Conservation (phyloP, 23 red algal genomes). For the Gracilaria gracilis region DNA sequence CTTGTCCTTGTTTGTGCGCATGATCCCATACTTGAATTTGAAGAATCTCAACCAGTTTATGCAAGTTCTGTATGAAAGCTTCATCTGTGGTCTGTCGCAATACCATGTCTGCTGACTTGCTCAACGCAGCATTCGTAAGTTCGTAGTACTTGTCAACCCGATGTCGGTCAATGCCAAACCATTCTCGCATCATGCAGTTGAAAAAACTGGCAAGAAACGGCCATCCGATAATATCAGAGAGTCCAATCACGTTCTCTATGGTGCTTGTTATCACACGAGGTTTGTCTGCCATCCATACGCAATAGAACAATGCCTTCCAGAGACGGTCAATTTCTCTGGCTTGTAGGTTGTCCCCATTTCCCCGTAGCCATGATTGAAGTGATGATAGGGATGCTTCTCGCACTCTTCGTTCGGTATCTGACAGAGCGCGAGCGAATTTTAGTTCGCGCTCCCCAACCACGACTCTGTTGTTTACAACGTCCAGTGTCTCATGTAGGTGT, state of each 20-base stretch:
- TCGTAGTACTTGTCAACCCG: constrained; percentile 82
- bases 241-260: constrained; percentile 37
- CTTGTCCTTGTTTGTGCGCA: constrained; percentile 27
- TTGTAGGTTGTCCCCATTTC: constrained; percentile 30
- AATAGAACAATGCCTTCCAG: constrained; percentile 81
- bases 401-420: constrained; percentile 65
- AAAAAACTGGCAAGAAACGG: constrained; percentile 41
- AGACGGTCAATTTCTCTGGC: constrained; percentile 68
- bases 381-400: constrained; percentile 51
- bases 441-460: constrained; percentile 66
- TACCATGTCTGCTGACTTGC: neutral
- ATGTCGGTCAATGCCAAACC: constrained; percentile 77
- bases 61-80: constrained; percentile 18
- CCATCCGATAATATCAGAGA: constrained; percentile 57
- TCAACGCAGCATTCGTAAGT: constrained; percentile 48
- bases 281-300: constrained; percentile 81
- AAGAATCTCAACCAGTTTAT: constrained; percentile 17
- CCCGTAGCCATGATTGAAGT: constrained; percentile 60
- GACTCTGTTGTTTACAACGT: constrained; percentile 35
- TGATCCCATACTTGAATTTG: constrained; percentile 45
- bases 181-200: constrained; percentile 71
- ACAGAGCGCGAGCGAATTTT: constrained; percentile 59
- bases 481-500: constrained; percentile 20
- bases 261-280: constrained; percentile 50
- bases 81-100: constrained; percentile 13